Conservation (phyloP, 306 rosid species). For the Hippophae gyantsensis region DNA sequence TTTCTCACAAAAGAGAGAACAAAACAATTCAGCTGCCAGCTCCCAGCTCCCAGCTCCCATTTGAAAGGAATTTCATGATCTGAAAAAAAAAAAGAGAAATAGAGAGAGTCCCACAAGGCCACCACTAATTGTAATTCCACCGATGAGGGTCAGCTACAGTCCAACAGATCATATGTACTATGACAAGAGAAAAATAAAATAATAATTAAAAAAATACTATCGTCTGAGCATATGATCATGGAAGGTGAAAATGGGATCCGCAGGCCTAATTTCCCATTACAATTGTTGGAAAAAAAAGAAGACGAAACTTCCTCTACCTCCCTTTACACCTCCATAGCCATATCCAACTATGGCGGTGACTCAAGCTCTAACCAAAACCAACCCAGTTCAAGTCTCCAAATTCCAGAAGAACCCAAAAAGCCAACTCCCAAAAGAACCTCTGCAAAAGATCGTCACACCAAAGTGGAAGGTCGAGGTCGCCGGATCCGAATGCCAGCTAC, state of each 20-base stretch:
- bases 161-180: slow-evolving; percentile 30
- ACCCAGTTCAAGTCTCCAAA: slow-evolving; percentile 1
- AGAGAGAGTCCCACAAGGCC: slow-evolving; percentile 62
- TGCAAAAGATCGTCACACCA: slow-evolving; percentile 83
- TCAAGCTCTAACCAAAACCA: not conserved
- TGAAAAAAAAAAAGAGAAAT: slow-evolving; percentile 38
- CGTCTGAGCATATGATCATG: slow-evolving; percentile 52
- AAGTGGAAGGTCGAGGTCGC: slow-evolving; percentile 93
- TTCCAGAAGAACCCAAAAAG: slow-evolving; percentile 35
- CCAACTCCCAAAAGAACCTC: slow-evolving; percentile 55
- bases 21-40: slow-evolving; percentile 49
- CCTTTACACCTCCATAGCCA: slow-evolving; percentile 4
- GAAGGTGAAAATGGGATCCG: slow-evolving; percentile 69
- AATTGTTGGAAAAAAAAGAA: slow-evolving; percentile 57
- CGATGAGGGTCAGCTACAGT: slow-evolving; percentile 48
- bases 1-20: slow-evolving; percentile 18
- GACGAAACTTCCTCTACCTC: slow-evolving; percentile 38
- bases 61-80: slow-evolving; percentile 63
- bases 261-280: slow-evolving; percentile 90
- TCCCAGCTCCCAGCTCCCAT: slow-evolving; percentile 57
- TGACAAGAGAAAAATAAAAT: slow-evolving; percentile 7
- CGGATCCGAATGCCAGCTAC: slow-evolving; percentile 99
- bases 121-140: slow-evolving; percentile 36
- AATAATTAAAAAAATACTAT: not conserved
- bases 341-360: not conserved